A percentile compares a stretch with the other conserved stretches of the same genome.
Evolutionary conservation across 2,329 filamentous ascomycete species (phyloP).

Genomic region (Pseudofabraea citricarpa): DNA sequence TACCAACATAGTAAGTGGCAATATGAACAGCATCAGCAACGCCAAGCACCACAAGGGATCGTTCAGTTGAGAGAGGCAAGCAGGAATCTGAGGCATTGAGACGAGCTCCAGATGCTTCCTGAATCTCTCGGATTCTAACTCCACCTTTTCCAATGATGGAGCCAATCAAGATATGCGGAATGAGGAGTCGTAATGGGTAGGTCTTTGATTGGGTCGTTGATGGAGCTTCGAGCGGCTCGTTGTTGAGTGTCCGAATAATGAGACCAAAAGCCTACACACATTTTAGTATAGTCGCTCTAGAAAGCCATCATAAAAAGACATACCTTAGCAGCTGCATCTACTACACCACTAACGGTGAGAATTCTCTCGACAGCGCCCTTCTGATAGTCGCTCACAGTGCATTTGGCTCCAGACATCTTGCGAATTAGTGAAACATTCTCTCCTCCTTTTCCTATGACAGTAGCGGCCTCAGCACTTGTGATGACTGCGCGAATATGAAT

Average conservation of each 20-base stretch:
- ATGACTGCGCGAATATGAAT: slow-evolving; percentile 97
- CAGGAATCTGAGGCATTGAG: slow-evolving; percentile 95
- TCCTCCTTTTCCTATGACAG: slow-evolving; percentile 96
- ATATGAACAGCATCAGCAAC: slow-evolving; percentile 98
- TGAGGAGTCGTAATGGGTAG: slow-evolving; percentile 89
- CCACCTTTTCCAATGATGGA: slow-evolving; percentile 98
- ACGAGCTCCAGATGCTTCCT: slow-evolving; percentile 93
- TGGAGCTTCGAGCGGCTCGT: slow-evolving; percentile 82
- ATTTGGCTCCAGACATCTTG: slow-evolving; percentile 92
- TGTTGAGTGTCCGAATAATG: slow-evolving; percentile 97
- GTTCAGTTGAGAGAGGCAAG: slow-evolving; percentile 89
- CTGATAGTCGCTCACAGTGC: slow-evolving; percentile 97
- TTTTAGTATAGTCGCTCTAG: slow-evolving; percentile 2
- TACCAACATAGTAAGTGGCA: slow-evolving; percentile 96
- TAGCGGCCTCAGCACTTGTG: slow-evolving; percentile 93
- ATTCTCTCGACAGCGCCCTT: slow-evolving; percentile 97
- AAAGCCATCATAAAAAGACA: slow-evolving; percentile 22
- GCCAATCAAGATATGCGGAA: slow-evolving; percentile 95
- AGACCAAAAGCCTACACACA: slow-evolving; percentile 80
- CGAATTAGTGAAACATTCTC: slow-evolving; percentile 98
- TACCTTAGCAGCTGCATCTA: slow-evolving; percentile 96
- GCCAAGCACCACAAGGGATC: slow-evolving; percentile 95
- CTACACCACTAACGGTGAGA: slow-evolving; percentile 90
- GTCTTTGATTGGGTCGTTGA: slow-evolving; percentile 95
- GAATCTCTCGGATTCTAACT: slow-evolving; percentile 94